Conservation (phyloP, 192 early-diverging fungal species). For the Phlyctochytrium arcticum region DNA sequence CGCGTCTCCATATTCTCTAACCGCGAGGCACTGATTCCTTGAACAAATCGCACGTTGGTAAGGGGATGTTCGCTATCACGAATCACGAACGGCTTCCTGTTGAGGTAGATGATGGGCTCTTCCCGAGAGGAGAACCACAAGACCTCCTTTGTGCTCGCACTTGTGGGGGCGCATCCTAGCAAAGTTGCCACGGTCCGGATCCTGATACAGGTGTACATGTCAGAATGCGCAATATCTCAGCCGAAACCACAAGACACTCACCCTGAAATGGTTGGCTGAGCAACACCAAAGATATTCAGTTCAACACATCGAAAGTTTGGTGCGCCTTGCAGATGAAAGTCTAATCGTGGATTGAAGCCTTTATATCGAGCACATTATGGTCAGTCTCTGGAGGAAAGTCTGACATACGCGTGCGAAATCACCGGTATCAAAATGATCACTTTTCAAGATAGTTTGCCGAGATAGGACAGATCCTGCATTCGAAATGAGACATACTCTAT, state of each 20-base stretch:
- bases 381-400: too few relatives aligned
- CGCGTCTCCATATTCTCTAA: slow-evolving; percentile 57
- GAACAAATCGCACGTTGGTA: slow-evolving; percentile 47
- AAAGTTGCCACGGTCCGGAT: slow-evolving; percentile 52
- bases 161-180: slow-evolving; percentile 46
- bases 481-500: not conserved
- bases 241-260: not conserved
- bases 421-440: slow-evolving; percentile 51
- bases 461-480: slow-evolving; percentile 39
- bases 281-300: slow-evolving; percentile 58
- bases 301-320: slow-evolving; percentile 63
- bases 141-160: not conserved
- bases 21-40: slow-evolving; percentile 53
- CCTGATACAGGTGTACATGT: slow-evolving; percentile 26
- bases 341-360: slow-evolving; percentile 36
- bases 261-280: slow-evolving; percentile 51
- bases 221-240: not conserved
- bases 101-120: slow-evolving; percentile 55
- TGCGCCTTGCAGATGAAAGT: slow-evolving; percentile 61
- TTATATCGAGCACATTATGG: not conserved
- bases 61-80: slow-evolving; percentile 51
- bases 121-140: slow-evolving; percentile 43
- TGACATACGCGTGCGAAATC: too few relatives aligned
- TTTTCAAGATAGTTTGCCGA: slow-evolving; percentile 53
- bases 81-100: slow-evolving; percentile 58